Evolutionary conservation across 108 stramenopile genomes (phyloP).

Genomic region (Cyclotella sp.): DNA sequence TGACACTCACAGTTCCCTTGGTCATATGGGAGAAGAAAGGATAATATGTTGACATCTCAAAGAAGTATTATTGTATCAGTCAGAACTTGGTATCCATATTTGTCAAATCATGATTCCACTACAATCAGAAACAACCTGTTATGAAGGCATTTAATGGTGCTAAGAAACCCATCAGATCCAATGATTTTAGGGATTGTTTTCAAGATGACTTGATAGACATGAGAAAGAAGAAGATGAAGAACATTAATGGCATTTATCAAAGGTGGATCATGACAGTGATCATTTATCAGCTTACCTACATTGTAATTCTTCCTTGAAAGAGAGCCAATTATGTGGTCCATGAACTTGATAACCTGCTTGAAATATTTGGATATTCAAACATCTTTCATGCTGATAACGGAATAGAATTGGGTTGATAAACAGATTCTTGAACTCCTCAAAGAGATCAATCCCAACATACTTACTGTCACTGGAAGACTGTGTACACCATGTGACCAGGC

Average conservation of each 20-base stretch:
- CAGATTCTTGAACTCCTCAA: too few species aligned
- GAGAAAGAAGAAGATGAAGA: neutral
- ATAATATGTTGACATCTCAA: neutral
- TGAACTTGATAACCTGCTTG: neutral
- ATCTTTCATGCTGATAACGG: too few species aligned
- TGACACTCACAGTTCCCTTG: too few species aligned
- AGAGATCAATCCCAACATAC: too few species aligned
- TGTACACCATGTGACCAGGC: too few species aligned
- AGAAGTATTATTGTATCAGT: neutral
- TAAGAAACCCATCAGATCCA: constrained; percentile 3
- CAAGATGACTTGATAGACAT: constrained; percentile 21
- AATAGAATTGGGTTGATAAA: too few species aligned
- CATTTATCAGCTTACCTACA: neutral
- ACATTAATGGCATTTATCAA: neutral
- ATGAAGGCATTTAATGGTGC: neutral
- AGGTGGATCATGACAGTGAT: neutral
- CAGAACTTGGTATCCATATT: neutral
- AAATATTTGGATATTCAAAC: neutral
- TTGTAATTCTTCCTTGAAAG: neutral
- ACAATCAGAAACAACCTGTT: neutral
- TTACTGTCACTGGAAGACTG: too few species aligned
- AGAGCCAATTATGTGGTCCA: neutral
- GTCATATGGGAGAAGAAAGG: too few species aligned
- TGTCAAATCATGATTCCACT: neutral
- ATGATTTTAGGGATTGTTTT: constrained; percentile 12